Evolutionary conservation across 2,329 filamentous ascomycete genomes (phyloP), one percentile per base, ranked within the genome.

Genomic region (Alternaria ventricosa): DNA sequence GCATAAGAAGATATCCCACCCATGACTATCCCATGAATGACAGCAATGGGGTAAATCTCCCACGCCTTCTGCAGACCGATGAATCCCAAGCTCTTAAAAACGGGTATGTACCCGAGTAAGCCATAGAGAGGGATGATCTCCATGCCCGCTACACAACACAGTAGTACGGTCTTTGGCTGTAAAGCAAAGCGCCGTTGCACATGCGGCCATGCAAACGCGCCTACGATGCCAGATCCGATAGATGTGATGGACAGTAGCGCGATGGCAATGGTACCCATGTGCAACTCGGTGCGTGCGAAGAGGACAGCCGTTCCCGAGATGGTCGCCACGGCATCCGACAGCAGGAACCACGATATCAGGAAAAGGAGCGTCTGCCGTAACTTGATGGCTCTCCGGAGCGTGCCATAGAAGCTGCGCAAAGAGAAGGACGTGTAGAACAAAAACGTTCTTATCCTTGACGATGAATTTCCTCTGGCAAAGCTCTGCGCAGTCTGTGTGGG

Each of bases 301-400:
- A 98, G 84, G 27, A 97, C 93, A 1, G 95, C 94, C 0, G 94
- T 97, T n/a, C 93, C 94, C 23, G 92, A 95, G 1, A 96, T 94
- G 0, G 95, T 97, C 3, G 95, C 95, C 64, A 97, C 92, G 23
- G 93, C 93, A 74, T 98, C 95, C 3, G 93, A 97, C 3, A 97
- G 86, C 13, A 97, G 85, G 75, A 98, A 97, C 95, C 95, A 98
- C 6, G 92, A 92, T 4, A 87, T 86, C 10, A 97, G 86, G 75
- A 94, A 95, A 5, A 93, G 81, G 50, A 90, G 82, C n/a, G 92
- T 89, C 71, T 95, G 92, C 5, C 87, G 80, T 3, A 94, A 84
- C 13, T 87, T 86, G 15, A 89, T 82, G 2, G 94, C 94, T 41
- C 92, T 86, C 70, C 88, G 87, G 3, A 94, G 82, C 0, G 94